These are phyloP conservation scores for Solanum acaule DNA, from an alignment of 257 asterid genomes.

Conservation along the genomic window DNA sequence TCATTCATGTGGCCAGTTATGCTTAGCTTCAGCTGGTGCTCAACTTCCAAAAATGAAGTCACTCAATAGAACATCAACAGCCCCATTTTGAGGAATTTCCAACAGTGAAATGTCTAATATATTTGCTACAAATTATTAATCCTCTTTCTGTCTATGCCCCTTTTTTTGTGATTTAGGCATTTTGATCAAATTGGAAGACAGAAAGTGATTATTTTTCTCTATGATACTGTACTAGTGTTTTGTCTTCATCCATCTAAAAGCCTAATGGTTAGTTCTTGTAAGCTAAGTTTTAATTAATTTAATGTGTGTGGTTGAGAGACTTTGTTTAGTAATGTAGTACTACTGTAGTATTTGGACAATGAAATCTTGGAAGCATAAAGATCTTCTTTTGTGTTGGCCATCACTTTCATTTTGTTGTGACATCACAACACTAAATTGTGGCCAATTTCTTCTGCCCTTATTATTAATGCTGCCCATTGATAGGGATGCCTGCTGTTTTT, in stretches of 20 bases:
- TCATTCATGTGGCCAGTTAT: conserved; percentile 1
- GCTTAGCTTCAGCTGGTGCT: not conserved
- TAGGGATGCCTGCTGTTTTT: not conserved
- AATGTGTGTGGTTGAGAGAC: not conserved
- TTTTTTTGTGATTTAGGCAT: not conserved
- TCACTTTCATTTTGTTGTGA: not conserved
- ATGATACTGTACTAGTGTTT: not conserved
- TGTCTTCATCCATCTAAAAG: not conserved
- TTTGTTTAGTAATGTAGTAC: not conserved
- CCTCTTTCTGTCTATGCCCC: not conserved
- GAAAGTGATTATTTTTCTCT: not conserved
- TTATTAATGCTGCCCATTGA: not conserved
- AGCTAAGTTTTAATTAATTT: not conserved
- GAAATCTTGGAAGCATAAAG: not conserved
- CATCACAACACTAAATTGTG: not conserved
- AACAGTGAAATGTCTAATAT: not conserved
- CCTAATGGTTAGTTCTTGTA: not conserved
- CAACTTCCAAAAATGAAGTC: conserved; percentile 6
- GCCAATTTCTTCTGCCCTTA: not conserved
- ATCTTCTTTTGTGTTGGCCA: not conserved
- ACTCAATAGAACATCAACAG: conserved; percentile 23
- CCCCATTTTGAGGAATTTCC: conserved; percentile 23
- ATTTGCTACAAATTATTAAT: not conserved
- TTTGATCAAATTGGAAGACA: not conserved
- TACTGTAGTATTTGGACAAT: not conserved